Conservation (phyloP, 208 protist species). For the Wallacemonas rigidus region DNA sequence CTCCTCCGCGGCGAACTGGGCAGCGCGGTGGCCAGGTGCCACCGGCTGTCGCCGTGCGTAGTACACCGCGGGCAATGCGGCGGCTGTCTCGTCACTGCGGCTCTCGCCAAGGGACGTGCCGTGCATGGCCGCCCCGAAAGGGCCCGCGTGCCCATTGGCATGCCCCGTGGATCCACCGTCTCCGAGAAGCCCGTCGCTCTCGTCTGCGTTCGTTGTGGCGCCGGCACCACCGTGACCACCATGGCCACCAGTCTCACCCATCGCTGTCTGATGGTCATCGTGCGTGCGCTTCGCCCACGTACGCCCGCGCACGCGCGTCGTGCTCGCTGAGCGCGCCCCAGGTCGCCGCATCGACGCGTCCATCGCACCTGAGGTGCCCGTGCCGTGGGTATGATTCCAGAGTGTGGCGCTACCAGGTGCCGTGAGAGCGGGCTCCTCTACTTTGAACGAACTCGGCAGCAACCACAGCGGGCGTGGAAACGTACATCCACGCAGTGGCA, state of each 20-base stretch:
- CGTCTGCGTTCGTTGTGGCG: neutral
- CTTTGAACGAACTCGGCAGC: conserved; percentile 29
- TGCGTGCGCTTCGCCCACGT: conserved; percentile 1
- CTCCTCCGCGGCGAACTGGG: conserved; percentile 48
- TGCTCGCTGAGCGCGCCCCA: neutral
- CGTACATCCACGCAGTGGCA: conserved; percentile 25
- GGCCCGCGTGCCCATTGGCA: too few species aligned
- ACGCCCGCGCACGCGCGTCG: neutral
- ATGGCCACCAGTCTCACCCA: neutral
- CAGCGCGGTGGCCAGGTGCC: conserved; percentile 10
- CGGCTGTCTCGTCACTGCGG: neutral
- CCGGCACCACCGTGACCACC: too few species aligned
- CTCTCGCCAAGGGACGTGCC: neutral
- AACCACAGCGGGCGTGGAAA: conserved; percentile 45
- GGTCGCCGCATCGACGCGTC: neutral
- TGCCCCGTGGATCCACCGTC: neutral
- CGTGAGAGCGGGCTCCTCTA: conserved; percentile 9
- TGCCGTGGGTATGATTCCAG: too few species aligned
- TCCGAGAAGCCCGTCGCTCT: neutral
- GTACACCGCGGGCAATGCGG: conserved; percentile 18
- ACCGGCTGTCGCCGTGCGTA: conserved; percentile 28
- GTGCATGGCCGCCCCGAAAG: neutral
- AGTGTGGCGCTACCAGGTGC: neutral
- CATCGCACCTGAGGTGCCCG: too few species aligned
- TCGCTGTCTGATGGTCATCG: neutral